Base-by-base conservation (phyloP, 2,329 filamentous ascomycete species). In the Cytospora schulzeri region DNA sequence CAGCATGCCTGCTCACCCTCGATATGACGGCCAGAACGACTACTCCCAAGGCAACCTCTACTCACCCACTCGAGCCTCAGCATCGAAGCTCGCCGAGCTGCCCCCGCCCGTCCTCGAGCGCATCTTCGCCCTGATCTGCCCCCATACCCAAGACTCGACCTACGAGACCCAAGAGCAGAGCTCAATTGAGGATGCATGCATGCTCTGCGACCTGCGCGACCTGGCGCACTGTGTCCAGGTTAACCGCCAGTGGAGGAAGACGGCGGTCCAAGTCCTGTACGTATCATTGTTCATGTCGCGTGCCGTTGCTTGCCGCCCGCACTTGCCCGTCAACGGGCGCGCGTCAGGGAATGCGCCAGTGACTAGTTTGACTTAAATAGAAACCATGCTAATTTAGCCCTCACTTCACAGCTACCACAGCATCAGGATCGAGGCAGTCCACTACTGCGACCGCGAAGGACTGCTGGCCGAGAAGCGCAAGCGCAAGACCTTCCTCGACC, bases 121-220 rank as follows among this genome's bases (percentile, higher is more conserved):
- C 73, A 93, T 97, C 73, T 94, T 97, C 75, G 78, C 84, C 71
- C 88, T 88, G 69, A 88, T 97, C 63, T 97, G 93, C 71, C 93
- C 93, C 9, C 94, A 98, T 76, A 81, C 88, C 41, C 79, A 80
- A 61, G 93, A 98, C 77, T 82, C 88, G 73, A 88, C 84, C 66
- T 96, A 95, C 76, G 89, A 92, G 69, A 88, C 88, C 51, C 94
- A 91, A 72, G 94, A 98, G 79, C 85, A 91, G 71, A 92, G 90
- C 66, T 87, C 90, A 69, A 84, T 87, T 57, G 89, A 90, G 70
- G 88, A 92, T 78, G 88, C 88, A 63, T 98, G 94, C 79, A 94
- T 95, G 91, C 88, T 96, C 70, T 98, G 94, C 79, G 92, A 97
- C 78, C 84, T 95, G 80, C 88, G 93, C 70, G 93, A 97, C 76